Evolutionary conservation across 2,329 filamentous ascomycete species (phyloP).

Genomic region (Aspergillus hortae): DNA sequence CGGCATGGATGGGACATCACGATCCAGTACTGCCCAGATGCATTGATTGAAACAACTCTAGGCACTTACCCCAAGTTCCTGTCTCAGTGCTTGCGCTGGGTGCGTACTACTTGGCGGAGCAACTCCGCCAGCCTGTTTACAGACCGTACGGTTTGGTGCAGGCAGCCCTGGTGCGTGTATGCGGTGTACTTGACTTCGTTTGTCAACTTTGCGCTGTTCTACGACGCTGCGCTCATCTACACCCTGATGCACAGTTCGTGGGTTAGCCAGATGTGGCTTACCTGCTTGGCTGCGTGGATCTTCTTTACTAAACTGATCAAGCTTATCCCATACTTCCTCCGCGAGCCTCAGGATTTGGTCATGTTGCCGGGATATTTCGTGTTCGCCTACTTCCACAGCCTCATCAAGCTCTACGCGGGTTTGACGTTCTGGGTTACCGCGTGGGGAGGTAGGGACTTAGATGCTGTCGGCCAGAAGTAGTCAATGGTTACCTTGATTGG

Average conservation of each 20-base stretch:
- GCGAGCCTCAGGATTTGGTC: constrained; percentile 50
- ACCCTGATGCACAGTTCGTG: constrained; percentile 24
- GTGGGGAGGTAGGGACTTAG: constrained; percentile 43
- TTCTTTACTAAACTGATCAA: constrained; percentile 57
- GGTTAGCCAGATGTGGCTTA: constrained; percentile 3
- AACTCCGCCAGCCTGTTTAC: constrained; percentile 50
- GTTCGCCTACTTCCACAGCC: constrained; percentile 57
- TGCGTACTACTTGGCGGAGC: constrained; percentile 56
- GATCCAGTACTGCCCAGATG: constrained; percentile 51
- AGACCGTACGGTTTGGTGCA: constrained; percentile 36
- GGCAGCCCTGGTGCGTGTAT: constrained; percentile 53
- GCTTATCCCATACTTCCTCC: constrained; percentile 50
- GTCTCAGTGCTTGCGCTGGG: constrained; percentile 56
- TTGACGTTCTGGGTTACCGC: constrained; percentile 49
- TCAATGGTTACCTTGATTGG: background rate
- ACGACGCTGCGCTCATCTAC: constrained; percentile 46
- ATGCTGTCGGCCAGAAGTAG: background rate
- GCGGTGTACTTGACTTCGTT: constrained; percentile 55
- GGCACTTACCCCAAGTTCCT: constrained; percentile 51
- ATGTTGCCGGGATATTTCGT: constrained; percentile 50
- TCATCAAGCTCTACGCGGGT: constrained; percentile 56
- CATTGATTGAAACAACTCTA: constrained; percentile 52
- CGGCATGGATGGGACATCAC: constrained; percentile 50
- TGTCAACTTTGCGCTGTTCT: constrained; percentile 55
- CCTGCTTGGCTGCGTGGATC: constrained; percentile 45